Evolutionary conservation across 2,329 filamentous ascomycete species (phyloP), one percentile per base, ranked within the genome.

Genomic region (Pseudocercospora fijiensis): DNA sequence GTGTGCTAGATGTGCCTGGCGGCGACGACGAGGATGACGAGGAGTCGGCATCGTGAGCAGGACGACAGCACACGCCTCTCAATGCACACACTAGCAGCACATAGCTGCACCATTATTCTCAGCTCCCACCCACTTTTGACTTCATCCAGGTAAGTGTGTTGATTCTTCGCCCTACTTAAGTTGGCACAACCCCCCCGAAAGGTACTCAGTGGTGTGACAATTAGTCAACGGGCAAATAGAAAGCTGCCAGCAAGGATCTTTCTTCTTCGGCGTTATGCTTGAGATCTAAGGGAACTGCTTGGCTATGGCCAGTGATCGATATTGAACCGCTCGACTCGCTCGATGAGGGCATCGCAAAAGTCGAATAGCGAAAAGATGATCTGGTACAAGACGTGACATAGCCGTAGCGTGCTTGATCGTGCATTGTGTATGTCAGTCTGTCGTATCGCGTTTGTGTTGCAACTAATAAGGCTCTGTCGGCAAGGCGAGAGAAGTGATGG

Each of bases 151-250:
- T 64, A 51, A 53, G 62, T 64, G 26, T 3, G 20, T 6, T 22
- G 16, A 7, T 11, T 57, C 45, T 27, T 62, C 58, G 92, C 92
- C 94, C 90, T 89, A 90, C 90, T 96, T 96, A 90, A 96, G 92
- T 95, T 96, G 91, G 86, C 91, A 92, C 85, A 85, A 87, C 83
- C 82, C 83, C 85, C 81, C 81, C 64, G 59, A 58, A 41, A 67
- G 57, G 73, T 72, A 43, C 60, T 84, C 90, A 85, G 85, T 94
- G 88, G 87, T 86, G 86, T 92, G 91, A 88, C 89, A 88, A 95
- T 93, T 88, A 95, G 92, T 96, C 92, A 90, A 87, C 88, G 90
- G 96, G 92, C 92, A 91, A 83, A 96, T 84, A 96, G 85, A 70
- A 72, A 84, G 72, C 70, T 70, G 73, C 74, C 64, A 51, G 65